Evolutionary conservation across 495 filamentous ascomycete species (phyloP).

Genomic region (Achaetomiella virescens): DNA sequence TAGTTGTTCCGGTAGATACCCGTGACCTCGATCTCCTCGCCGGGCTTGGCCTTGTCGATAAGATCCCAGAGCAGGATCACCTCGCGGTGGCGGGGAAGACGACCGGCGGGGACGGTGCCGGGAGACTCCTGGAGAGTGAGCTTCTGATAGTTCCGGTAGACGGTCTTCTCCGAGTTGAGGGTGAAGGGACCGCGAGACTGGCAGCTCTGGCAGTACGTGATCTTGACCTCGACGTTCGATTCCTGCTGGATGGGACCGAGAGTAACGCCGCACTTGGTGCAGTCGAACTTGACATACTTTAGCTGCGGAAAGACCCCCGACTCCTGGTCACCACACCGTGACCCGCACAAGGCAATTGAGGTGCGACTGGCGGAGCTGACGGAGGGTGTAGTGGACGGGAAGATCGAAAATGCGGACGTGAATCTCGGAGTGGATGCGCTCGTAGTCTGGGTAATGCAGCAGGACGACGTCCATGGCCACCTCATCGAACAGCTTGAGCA

Average conservation of each 20-base stretch:
- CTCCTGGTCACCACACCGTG: conserved; percentile 90
- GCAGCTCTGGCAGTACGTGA: conserved; percentile 95
- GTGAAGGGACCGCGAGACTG: conserved; percentile 94
- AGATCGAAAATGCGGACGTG: conserved; percentile 96
- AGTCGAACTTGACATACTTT: conserved; percentile 97
- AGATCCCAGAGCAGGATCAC: conserved; percentile 95
- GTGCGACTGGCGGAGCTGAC: conserved; percentile 91
- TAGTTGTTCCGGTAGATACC: conserved; percentile 99
- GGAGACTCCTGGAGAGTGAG: conserved; percentile 96
- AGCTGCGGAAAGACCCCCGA: conserved; percentile 98
- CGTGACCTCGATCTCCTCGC: conserved; percentile 95
- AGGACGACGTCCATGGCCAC: conserved; percentile 94
- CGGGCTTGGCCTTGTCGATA: conserved; percentile 94
- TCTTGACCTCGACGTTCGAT: conserved; percentile 89
- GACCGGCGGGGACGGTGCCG: conserved; percentile 92
- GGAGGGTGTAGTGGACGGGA: conserved; percentile 91
- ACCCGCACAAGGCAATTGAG: conserved; percentile 96
- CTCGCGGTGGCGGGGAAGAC: conserved; percentile 90
- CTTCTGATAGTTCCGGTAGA: conserved; percentile 99
- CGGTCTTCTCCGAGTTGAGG: conserved; percentile 93
- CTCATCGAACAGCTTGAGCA: conserved; percentile 93
- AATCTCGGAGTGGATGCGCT: conserved; percentile 95
- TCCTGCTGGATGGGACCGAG: conserved; percentile 97
- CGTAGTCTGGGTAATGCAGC: conserved; percentile 94
- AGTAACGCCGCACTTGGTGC: conserved; percentile 83